These are phyloP conservation scores for Tulasnella sp. DNA, from an alignment of 768 basidiomycete species.

Conservation along the genomic window DNA sequence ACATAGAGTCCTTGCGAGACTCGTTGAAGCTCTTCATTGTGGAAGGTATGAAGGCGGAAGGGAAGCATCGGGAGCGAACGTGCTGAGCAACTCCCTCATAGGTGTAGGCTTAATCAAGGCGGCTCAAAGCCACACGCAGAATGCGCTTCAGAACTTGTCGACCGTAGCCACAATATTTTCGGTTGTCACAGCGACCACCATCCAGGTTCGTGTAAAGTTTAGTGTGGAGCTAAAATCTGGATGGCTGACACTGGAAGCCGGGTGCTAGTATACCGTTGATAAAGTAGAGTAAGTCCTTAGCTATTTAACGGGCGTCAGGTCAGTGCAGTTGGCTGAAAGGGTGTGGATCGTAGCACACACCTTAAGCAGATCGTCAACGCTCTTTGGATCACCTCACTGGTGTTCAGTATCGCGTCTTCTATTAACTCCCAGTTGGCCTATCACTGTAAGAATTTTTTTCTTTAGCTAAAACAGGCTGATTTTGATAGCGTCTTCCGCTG, in stretches of 20 bases:
- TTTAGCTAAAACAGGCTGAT: neutral
- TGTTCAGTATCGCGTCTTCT: conserved; percentile 35
- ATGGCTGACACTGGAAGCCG: neutral
- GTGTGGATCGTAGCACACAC: neutral
- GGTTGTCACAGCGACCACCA: conserved; percentile 8
- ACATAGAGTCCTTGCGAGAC: conserved; percentile 67
- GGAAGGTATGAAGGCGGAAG: conserved; percentile 75
- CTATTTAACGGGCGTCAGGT: conserved; percentile 60
- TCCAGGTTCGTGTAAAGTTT: neutral
- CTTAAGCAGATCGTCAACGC: conserved; percentile 46
- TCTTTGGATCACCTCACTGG: conserved; percentile 35
- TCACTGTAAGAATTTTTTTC: conserved; percentile 43
- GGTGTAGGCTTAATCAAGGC: too few relatives aligned
- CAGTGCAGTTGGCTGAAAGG: conserved; percentile 49
- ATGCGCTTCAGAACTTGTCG: conserved; percentile 32
- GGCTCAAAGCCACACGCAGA: conserved; percentile 28
- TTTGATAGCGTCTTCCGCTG: neutral
- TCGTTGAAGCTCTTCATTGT: conserved; percentile 76
- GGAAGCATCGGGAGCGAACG: too few relatives aligned
- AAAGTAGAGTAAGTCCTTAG: neutral
- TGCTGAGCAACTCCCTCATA: too few relatives aligned
- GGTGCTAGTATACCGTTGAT: neutral
- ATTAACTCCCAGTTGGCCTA: conserved; percentile 37
- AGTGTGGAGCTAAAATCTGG: neutral
- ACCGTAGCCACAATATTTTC: conserved; percentile 31